Base-by-base conservation (phyloP, 208 protist species). In the Trypanosoma boissoni region DNA sequence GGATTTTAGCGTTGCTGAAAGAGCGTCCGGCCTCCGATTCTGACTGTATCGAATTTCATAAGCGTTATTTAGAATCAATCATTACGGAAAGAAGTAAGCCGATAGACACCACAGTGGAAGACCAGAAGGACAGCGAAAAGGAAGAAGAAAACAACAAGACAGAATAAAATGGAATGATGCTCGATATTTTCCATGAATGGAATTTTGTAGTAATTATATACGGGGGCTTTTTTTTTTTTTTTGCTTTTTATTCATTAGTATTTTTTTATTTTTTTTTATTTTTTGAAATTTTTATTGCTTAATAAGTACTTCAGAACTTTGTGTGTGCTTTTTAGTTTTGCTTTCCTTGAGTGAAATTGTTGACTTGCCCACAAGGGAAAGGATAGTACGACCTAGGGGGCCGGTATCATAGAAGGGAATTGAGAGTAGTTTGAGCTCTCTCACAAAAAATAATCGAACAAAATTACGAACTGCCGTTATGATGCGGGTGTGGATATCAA, bases 1-100 rank as follows among this genome's bases (percentile, higher is more conserved):
- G 91, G 88, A 70, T 96, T 51, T 62, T 96, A 37, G 86, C 87
- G 39, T 69, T 96, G 53, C 72, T 96, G 20, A 68, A 71, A 44
- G 78, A 83, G 59, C 76, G 82, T 12, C 87, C 85, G 0, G 58
- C 44, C 14, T 76, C 75, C 14, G 83, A 91, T 54, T 50, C 66
- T 16, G 87, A 84, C 34, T 64, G 80, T 12, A 69, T 96, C 48
- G 65, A 78, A 14, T 96, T 96, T 52, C 91, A 96, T 74, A 79
- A 88, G 59, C 66, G 55, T 21, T 96, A 92, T 57, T 66, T 96
- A 26, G 63, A 81, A 34, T 64, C 58, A 31, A 48, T 91, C 0
- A 41, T 60, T 34, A 23, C n/a, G 24, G n/a, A 26, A 20, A 41
- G 23, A 24, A 46, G 41, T 26, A 27, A 61, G 36, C 21, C 21